Percentiles rank a stretch among this genome's conserved stretches.
Conservation (phyloP, 768 basidiomycete species). For the Phylloporus arenicola region DNA sequence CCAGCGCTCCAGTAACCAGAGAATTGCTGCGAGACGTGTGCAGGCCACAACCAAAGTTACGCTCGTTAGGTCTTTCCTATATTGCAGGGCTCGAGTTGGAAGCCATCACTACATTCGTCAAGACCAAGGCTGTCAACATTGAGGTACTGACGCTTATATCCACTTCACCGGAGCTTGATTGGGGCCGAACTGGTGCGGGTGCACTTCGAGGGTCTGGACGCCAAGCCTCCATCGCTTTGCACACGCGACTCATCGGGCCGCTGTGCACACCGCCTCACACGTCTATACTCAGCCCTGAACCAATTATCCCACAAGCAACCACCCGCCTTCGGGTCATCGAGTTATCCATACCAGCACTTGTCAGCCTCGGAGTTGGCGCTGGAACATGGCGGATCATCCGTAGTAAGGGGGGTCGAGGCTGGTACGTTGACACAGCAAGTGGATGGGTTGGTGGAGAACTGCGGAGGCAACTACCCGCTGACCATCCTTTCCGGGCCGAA, state of each 20-base stretch:
- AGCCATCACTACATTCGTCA: conserved; percentile 63
- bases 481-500: conserved; percentile 66
- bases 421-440: conserved; percentile 88
- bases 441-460: conserved; percentile 65
- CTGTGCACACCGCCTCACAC: conserved; percentile 75
- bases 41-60: conserved; percentile 63
- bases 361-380: conserved; percentile 69
- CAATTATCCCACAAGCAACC: conserved; percentile 35
- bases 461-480: conserved; percentile 49
- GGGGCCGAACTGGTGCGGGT: conserved; percentile 34
- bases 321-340: conserved; percentile 86
- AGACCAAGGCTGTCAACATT: conserved; percentile 61
- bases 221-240: conserved; percentile 70
- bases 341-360: conserved; percentile 64
- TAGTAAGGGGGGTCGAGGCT: conserved; percentile 90
- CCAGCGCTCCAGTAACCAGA: conserved; percentile 68
- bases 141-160: conserved; percentile 81
- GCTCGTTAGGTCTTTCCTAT: conserved; percentile 87
- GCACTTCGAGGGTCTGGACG: conserved; percentile 43
- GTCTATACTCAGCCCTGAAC: conserved; percentile 42
- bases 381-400: conserved; percentile 85
- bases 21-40: conserved; percentile 46
- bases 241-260: conserved; percentile 73
- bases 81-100: conserved; percentile 66
- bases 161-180: conserved; percentile 72